Base-by-base conservation (phyloP, 2,329 filamentous ascomycete genomes). In the Neocucurbitaria cava region DNA sequence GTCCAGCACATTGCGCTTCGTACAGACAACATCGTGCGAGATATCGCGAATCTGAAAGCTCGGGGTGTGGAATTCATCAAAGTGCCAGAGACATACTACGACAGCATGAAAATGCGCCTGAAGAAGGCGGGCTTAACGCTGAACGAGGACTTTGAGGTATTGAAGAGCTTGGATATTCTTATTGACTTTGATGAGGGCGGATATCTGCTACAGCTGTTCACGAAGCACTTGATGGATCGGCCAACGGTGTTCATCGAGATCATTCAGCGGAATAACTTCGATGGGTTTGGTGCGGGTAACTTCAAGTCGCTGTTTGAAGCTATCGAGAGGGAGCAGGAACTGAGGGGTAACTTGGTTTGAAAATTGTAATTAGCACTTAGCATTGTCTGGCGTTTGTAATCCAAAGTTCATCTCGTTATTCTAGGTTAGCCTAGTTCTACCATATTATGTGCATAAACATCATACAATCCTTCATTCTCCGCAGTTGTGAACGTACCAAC, bases 221-320 rank as follows among this genome's bases (percentile, higher is more conserved):
- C 81, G 0, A 83, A 83, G 86, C 94, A 94, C 61, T 77, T 97
- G 64, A 91, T 96, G 89, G 93, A 97, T 77, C 87, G 94, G 11
- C 94, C 94, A 21, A 97, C 94, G 3, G 93, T 97, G 24, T 97
- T 97, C 73, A 87, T 97, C 60, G 94, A 97, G 84, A 96, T 97
- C 67, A 97, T 97, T 68, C 92, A 97, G 81, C 82, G 93, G 52
- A 89, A 96, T 67, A 88, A 92, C 61, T 97, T 97, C 75, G 88
- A 90, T 28, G 94, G 94, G 0, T 97, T 97, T 66, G 93, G 94
- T 3, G 94, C 93, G 0, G 94, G 94, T 1, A 98, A 97, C 77
- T 97, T 97, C 81, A 96, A 92, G 85, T 92, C 89, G 57, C 71
- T 97, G 66, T 97, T 97, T 69, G 93, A 97, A 82, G 93, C 94